Base-by-base conservation (phyloP, 257 asterid genomes). In the Rehmannia glutinosa region DNA sequence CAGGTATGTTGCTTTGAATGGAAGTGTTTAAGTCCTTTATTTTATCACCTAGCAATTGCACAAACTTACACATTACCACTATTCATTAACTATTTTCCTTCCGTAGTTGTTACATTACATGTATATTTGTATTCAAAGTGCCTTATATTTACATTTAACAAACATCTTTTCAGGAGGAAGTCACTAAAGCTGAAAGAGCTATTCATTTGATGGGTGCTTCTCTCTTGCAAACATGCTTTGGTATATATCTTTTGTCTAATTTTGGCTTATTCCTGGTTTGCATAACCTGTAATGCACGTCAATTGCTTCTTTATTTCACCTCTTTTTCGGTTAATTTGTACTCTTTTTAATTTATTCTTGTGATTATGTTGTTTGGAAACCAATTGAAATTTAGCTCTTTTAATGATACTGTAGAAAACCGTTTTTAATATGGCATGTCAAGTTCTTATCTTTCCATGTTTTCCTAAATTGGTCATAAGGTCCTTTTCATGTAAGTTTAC, bases 131-230 rank as follows among this genome's bases (percentile, higher is more conserved):
- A 30, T n/a, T 13, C 1, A 4, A 36, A 13, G 4, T 25, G 9
- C 20, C 15, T 21, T n/a, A 46, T 61, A 16, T 59, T 54, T 60
- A 27, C 49, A 15, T 21, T 32, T 60, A 30, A 32, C 32, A 64
- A 57, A 16, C 41, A 47, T 50, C 43, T 63, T 62, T 68, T 59
- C 82, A 93, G 99, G 96, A 84, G 77, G 97, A 93, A 84, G 96
- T 90, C 66, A 58, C 78, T 72, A 81, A 77, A 66, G 96, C 96
- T 69, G 94, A 83, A 77, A 88, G 80, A 80, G 95, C 97, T 70
- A 83, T 88, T 61, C 83, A 65, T 30, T 74, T 88, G 86, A 80
- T 90, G 96, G 95, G 97, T 58, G 95, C 89, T 65, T 84, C 96
- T 72, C 80, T 88, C 64, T 77, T 86, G 85, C 80, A 65, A 73